Evolutionary conservation across 305 asterid species (phyloP).

Genomic region (Fraxinus latifolia): DNA sequence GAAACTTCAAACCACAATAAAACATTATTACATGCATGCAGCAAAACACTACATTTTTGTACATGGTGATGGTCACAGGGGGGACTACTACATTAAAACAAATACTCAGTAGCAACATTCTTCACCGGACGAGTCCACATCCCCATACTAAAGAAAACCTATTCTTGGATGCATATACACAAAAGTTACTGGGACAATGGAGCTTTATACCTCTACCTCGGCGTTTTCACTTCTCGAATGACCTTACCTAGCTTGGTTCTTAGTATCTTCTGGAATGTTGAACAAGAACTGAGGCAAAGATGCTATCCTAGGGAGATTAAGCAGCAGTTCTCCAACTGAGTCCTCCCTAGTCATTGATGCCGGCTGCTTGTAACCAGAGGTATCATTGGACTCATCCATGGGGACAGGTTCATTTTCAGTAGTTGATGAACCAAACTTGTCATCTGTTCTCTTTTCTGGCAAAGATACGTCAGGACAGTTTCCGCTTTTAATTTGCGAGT

Average conservation of each 20-base stretch:
- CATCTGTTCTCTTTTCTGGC: slow-evolving; percentile 26
- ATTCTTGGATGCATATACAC: slow-evolving; percentile 22
- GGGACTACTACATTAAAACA: not conserved
- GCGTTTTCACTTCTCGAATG: not conserved
- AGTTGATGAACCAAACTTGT: slow-evolving; percentile 2
- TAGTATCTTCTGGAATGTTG: slow-evolving; percentile 47
- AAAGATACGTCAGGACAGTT: slow-evolving; percentile 10
- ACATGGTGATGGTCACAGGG: not conserved
- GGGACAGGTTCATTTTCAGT: slow-evolving; percentile 24
- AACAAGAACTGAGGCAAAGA: slow-evolving; percentile 63
- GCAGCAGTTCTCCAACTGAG: slow-evolving; percentile 56
- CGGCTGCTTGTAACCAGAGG: slow-evolving; percentile 24
- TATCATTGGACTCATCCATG: slow-evolving; percentile 24
- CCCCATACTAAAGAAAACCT: slow-evolving; percentile 32
- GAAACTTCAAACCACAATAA: not conserved
- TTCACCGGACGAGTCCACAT: slow-evolving; percentile 61
- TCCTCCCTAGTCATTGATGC: slow-evolving; percentile 70
- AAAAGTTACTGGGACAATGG: not conserved
- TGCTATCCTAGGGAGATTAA: slow-evolving; percentile 61
- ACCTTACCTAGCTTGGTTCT: slow-evolving; percentile 47
- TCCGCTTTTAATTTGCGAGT: slow-evolving; percentile 26
- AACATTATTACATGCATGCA: not conserved
- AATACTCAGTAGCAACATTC: slow-evolving; percentile 26
- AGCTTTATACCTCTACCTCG: not conserved
- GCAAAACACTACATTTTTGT: not conserved